Conservation (phyloP, 768 basidiomycete species). For the Lepiota subincarnata region DNA sequence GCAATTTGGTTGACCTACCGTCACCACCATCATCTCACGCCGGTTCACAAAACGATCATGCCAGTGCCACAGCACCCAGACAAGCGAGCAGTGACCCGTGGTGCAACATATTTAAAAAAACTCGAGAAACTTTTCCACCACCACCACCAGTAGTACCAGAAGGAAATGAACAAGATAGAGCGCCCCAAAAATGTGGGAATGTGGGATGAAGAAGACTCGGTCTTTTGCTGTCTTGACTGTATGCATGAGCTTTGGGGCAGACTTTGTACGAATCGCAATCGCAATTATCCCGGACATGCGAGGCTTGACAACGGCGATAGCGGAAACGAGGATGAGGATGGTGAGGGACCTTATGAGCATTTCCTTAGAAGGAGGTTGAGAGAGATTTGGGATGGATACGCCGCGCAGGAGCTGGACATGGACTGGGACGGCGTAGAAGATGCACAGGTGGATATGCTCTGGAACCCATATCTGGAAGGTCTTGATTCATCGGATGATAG, state of each 20-base stretch:
- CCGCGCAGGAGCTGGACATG: neutral
- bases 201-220: slow-evolving; percentile 69
- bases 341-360: neutral
- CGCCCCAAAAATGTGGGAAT: slow-evolving; percentile 51
- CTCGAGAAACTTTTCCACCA: slow-evolving; percentile 9
- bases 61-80: slow-evolving; percentile 15
- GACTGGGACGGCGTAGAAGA: neutral
- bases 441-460: neutral
- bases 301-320: slow-evolving; percentile 35
- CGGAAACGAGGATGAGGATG: slow-evolving; percentile 29
- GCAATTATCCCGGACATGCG: slow-evolving; percentile 54
- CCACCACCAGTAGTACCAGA: slow-evolving; percentile 10
- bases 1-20: slow-evolving; percentile 42
- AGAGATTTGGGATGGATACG: slow-evolving; percentile 2
- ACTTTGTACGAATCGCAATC: slow-evolving; percentile 56
- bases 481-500: neutral
- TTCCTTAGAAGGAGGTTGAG: slow-evolving; percentile 6
- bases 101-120: slow-evolving; percentile 52
- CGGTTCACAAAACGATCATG: slow-evolving; percentile 21
- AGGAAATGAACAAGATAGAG: slow-evolving; percentile 19
- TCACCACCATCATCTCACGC: slow-evolving; percentile 18
- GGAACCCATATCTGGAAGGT: too few species aligned
- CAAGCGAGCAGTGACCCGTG: slow-evolving; percentile 48
- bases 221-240: slow-evolving; percentile 74
- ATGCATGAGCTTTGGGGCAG: slow-evolving; percentile 77